Evolutionary conservation across 2,329 filamentous ascomycete species (phyloP).

Genomic region (Fusarium coicis): DNA sequence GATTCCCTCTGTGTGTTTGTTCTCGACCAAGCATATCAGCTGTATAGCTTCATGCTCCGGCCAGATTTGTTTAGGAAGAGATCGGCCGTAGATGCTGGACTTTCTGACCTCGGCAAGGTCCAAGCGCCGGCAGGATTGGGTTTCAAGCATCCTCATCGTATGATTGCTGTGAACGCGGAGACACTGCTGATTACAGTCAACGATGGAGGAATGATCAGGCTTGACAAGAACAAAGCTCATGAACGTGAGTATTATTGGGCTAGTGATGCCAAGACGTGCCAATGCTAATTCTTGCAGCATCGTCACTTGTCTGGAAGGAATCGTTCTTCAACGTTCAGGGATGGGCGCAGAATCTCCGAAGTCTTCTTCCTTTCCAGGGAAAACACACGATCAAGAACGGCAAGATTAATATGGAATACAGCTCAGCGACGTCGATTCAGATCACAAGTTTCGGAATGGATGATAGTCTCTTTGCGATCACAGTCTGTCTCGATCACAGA

Average conservation of each 20-base stretch:
- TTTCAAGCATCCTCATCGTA: slow-evolving; percentile 82
- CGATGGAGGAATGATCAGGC: slow-evolving; percentile 78
- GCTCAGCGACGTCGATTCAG: slow-evolving; percentile 72
- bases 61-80: slow-evolving; percentile 83
- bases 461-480: slow-evolving; percentile 70
- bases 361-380: slow-evolving; percentile 73
- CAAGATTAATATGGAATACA: slow-evolving; percentile 72
- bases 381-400: slow-evolving; percentile 72
- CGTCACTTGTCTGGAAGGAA: slow-evolving; percentile 69
- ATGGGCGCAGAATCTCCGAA: slow-evolving; percentile 75
- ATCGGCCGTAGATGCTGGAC: slow-evolving; percentile 75
- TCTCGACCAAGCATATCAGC: slow-evolving; percentile 79
- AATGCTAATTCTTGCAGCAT: slow-evolving; percentile 37
- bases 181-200: slow-evolving; percentile 84
- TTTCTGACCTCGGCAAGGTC: slow-evolving; percentile 81
- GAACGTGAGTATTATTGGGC: slow-evolving; percentile 54
- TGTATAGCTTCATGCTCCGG: slow-evolving; percentile 86
- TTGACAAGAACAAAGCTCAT: slow-evolving; percentile 68
- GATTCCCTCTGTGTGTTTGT: slow-evolving; percentile 84
- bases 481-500: slow-evolving; percentile 88
- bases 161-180: slow-evolving; percentile 78
- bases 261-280: not conserved
- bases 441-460: slow-evolving; percentile 63
- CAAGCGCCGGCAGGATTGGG: slow-evolving; percentile 78
- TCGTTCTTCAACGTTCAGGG: slow-evolving; percentile 78